Conservation (phyloP, 2,329 filamentous ascomycete species). For the Fusarium aywerte region DNA sequence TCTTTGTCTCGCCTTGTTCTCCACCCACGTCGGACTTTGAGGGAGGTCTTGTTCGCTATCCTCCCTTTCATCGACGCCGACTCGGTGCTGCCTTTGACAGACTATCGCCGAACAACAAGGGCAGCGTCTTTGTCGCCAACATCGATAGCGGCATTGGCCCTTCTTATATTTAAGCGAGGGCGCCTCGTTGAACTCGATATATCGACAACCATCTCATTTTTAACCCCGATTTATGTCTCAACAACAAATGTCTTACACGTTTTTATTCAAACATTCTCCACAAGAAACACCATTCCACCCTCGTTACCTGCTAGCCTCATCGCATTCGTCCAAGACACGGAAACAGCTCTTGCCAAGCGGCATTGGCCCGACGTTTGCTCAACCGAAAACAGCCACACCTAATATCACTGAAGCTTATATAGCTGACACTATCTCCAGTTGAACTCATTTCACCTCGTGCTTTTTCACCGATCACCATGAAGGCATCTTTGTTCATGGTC, state of each 20-base stretch:
- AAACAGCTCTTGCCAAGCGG: constrained; percentile 38
- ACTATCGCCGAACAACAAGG: constrained; percentile 8
- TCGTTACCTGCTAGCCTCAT: constrained; percentile 26
- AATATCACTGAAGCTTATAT: constrained; percentile 30
- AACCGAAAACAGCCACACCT: constrained; percentile 34
- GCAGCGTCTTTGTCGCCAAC: constrained; percentile 1
- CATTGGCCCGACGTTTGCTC: constrained; percentile 23
- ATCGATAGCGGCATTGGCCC: constrained; percentile 8
- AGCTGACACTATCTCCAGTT: constrained; percentile 40
- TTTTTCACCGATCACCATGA: constrained; percentile 57
- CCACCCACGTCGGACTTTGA: constrained; percentile 27
- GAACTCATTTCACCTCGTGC: constrained; percentile 18
- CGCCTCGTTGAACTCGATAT: constrained; percentile 4
- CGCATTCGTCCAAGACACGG: constrained; percentile 30
- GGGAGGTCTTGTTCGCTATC: constrained; percentile 22
- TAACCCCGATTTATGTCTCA: constrained; percentile 24
- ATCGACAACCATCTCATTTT: constrained; percentile 12
- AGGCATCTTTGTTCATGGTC: constrained; percentile 59
- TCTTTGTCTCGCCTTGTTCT: constrained; percentile 37
- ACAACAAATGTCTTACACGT: constrained; percentile 40
- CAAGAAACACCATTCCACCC: constrained; percentile 39
- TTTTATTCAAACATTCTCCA: constrained; percentile 37
- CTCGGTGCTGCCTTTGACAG: constrained; percentile 15
- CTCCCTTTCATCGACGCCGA: constrained; percentile 26
- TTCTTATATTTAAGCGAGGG: constrained; percentile 1